Evolutionary conservation across 306 rosid genomes (phyloP), one percentile per base, ranked within the genome.

Genomic region (Coriaria nepalensis): DNA sequence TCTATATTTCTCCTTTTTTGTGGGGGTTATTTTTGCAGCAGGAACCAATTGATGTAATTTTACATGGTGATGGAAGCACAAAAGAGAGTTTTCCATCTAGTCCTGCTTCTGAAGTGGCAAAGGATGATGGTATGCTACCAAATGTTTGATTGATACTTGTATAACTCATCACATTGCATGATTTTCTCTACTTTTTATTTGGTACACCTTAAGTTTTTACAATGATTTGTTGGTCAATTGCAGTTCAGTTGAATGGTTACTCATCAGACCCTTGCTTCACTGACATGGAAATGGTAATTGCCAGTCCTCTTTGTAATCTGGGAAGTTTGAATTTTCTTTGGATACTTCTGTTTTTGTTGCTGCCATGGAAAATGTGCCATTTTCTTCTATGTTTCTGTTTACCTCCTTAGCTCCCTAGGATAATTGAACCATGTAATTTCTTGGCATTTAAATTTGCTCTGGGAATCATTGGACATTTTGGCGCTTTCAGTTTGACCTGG

Each of bases 221-320:
- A 73, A 7, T 51, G 14, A 34, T 60, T 34, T 36, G n/a, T 63
- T 69, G 57, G 56, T 49, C 60, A 10, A 38, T 78, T 74, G 58
- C 88, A 87, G 96, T 56, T 69, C 61, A 63, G 14, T 33, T 63
- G 71, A 73, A 61, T 62, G 61, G 68, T 52, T 60, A 37, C 20
- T 59, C 72, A 57, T 60, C 61, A 39, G 65, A 68, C 48, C 57
- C 35, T 50, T 60, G 68, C 62, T 61, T 50, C 4, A 67, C 67
- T 37, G 53, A 54, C 65, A 56, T 43, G 54, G 77, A 76, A 53
- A 57, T 61, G 94, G 96, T 80, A 75, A 51, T 54, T 62, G n/a
- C 60, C 37, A 37, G 53, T 45, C 29, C 29, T 20, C 29, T 20
- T 10, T 8, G 10, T 45, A n/a, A 5, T 53, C 45, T 10, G 40